phyloP scores from a whole-genome alignment of 2,329 filamentous ascomycete species.

The Mariannaea sp. region DNA sequence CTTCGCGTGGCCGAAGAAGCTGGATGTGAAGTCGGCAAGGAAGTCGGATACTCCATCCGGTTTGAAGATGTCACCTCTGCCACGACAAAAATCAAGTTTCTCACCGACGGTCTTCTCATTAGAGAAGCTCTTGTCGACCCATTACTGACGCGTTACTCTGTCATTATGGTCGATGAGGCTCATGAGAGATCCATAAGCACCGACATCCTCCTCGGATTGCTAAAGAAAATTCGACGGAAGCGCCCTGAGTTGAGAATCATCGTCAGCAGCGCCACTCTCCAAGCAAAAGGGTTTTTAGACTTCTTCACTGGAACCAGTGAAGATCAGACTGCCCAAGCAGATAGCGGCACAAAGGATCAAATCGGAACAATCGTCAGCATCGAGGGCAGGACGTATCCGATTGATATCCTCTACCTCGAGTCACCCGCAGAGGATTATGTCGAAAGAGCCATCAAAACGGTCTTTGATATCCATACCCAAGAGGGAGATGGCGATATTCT shows the following conservation, averaged over 20 bases:
- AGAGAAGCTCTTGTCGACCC: constrained; percentile 93
- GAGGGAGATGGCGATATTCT: constrained; percentile 86
- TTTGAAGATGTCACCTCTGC: constrained; percentile 91
- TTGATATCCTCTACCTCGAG: constrained; percentile 83
- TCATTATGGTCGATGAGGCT: constrained; percentile 97
- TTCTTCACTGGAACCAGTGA: constrained; percentile 68
- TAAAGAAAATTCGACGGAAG: constrained; percentile 87
- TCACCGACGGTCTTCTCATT: constrained; percentile 91
- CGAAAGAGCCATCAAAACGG: constrained; percentile 78
- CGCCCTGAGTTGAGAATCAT: constrained; percentile 84
- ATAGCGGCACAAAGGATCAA: constrained; percentile 39
- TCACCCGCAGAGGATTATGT: constrained; percentile 84
- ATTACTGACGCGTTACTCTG: constrained; percentile 84
- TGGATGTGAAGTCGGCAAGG: constrained; percentile 82
- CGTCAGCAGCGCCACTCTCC: constrained; percentile 89
- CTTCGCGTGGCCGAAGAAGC: constrained; percentile 88
- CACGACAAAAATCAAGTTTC: constrained; percentile 87
- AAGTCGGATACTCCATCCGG: constrained; percentile 89
- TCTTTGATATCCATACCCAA: constrained; percentile 83
- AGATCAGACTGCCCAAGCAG: constrained; percentile 37
- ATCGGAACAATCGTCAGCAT: constrained; percentile 71
- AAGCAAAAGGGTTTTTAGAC: constrained; percentile 81
- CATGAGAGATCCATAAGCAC: constrained; percentile 93
- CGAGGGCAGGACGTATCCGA: constrained; percentile 86
- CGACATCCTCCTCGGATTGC: constrained; percentile 83